A percentile compares a stretch with the other conserved stretches of the same genome.
phyloP scores from a whole-genome alignment of 1,284 basidiomycete genomes.

The Taiwanofungus camphoratus region DNA sequence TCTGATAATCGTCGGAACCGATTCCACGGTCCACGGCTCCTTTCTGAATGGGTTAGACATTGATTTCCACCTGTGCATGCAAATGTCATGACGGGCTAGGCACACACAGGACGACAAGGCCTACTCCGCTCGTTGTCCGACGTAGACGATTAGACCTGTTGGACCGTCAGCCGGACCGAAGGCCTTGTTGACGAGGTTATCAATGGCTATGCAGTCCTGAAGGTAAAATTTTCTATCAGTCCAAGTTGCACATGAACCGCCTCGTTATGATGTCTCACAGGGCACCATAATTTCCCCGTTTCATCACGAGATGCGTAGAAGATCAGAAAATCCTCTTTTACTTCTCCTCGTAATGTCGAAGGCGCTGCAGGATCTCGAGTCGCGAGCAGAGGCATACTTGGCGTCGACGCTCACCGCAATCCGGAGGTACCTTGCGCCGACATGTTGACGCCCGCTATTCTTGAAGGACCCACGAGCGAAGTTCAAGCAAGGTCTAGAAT shows the following conservation, averaged over 20 bases:
- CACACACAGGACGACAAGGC: slow-evolving; percentile 24
- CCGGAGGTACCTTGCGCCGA: no score
- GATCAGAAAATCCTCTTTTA: slow-evolving; percentile 49
- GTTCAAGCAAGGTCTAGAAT: no score
- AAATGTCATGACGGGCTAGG: slow-evolving; percentile 6
- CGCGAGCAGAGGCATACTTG: slow-evolving; percentile 29
- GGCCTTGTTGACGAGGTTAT: slow-evolving; percentile 48
- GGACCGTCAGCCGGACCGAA: slow-evolving; percentile 53
- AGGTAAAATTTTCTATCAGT: slow-evolving; percentile 15
- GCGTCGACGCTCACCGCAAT: no score
- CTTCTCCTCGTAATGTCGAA: slow-evolving; percentile 22
- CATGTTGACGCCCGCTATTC: no score
- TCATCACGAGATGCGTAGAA: slow-evolving; percentile 61
- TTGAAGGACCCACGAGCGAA: no score
- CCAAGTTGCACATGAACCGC: slow-evolving; percentile 4
- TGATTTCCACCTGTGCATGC: slow-evolving; percentile 55
- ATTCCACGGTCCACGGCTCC: slow-evolving; percentile 58
- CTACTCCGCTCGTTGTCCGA: slow-evolving; percentile 65
- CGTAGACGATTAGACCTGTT: slow-evolving; percentile 64
- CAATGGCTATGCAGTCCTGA: slow-evolving; percentile 72
- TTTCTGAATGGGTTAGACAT: slow-evolving; percentile 57
- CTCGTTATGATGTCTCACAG: slow-evolving; percentile 37
- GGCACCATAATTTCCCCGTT: slow-evolving; percentile 54
- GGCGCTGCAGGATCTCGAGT: slow-evolving; percentile 32
- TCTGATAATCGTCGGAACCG: slow-evolving; percentile 72